Evolutionary conservation across 2,329 filamentous ascomycete species (phyloP).

Genomic region (Ascochyta lentis): DNA sequence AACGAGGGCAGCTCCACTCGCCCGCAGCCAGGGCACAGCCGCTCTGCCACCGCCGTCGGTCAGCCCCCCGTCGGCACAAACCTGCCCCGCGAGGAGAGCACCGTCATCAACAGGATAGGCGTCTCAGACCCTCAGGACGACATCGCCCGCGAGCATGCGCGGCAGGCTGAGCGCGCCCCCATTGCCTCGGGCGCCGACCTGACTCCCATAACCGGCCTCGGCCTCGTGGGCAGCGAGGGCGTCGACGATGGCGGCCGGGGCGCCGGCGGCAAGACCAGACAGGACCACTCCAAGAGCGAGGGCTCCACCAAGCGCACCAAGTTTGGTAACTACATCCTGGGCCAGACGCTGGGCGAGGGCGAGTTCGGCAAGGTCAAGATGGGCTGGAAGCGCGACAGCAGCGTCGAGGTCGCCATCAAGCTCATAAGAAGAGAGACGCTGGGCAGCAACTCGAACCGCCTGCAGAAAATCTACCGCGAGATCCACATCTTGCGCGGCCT

Average conservation of each 20-base stretch:
- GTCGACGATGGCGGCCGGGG: constrained; percentile 56
- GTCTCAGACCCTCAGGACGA: constrained; percentile 79
- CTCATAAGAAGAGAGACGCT: constrained; percentile 92
- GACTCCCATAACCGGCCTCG: constrained; percentile 56
- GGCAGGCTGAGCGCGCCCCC: constrained; percentile 67
- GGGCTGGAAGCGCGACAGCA: constrained; percentile 96
- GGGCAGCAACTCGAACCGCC: constrained; percentile 82
- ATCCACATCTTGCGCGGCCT: constrained; percentile 88
- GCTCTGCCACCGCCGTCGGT: constrained; percentile 58
- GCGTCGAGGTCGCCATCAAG: constrained; percentile 94
- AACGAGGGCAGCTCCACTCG: constrained; percentile 49
- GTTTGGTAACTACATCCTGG: constrained; percentile 94
- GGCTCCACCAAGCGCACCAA: constrained; percentile 75
- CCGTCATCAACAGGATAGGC: constrained; percentile 78
- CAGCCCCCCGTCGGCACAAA: constrained; percentile 59
- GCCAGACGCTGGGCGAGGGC: constrained; percentile 94
- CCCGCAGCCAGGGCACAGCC: constrained; percentile 51
- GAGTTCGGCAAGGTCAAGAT: constrained; percentile 99
- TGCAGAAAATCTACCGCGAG: constrained; percentile 97
- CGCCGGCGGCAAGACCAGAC: constrained; percentile 56
- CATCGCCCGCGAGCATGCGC: constrained; percentile 72
- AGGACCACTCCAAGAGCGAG: constrained; percentile 62
- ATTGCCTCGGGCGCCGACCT: constrained; percentile 51
- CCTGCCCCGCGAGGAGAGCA: constrained; percentile 76
- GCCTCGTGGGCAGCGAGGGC: constrained; percentile 58